Base-by-base conservation (phyloP, 345 rosid genomes). In the Ceriops zippeliana region DNA sequence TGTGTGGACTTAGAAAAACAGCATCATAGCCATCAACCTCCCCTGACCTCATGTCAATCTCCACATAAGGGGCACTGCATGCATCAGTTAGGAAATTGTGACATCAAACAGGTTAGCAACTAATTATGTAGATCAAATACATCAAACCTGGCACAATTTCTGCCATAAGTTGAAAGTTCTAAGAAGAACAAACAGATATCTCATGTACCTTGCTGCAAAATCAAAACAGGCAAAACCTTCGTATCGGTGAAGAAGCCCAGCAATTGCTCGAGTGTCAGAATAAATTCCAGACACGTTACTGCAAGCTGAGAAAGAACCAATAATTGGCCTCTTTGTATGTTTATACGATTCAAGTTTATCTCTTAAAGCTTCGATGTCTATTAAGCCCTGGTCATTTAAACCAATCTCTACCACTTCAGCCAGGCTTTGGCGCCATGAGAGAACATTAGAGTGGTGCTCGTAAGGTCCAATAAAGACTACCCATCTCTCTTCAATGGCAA, bases 371-470 rank as follows among this genome's bases (percentile, higher is more conserved):
- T 74, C 76, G 6, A 78, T 73, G 49, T 85, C 83, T 1, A 85
- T 42, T 31, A 70, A 47, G 0, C 86, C 92, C 53, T 75, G 31
- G 0, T 53, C 67, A 35, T 84, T 79, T 11, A 84, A 31, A 8
- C 84, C 83, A 30, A 87, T 79, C 76, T 87, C 86, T 2, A 87
- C 57, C 3, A 87, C 92, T 68, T 87, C 80, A 1, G 86, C 89
- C 1, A 85, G 63, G 76, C 90, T 82, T 60, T 86, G 88, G 52
- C 92, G 52, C 92, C 92, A 87, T 0, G 90, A 82, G 35, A 87
- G 85, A 47, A 87, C 65, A 69, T 87, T 87, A 0, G 90, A 87
- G 63, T 87, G 92, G 73, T 87, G 92, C 79, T 87, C 92, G 10
- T 81, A 80, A 0, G 92, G 92, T 1, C 92, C 90, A 0, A 86